Base-by-base conservation (phyloP, 148 eudicot genomes). In the Rhododendron kiyosumense region DNA sequence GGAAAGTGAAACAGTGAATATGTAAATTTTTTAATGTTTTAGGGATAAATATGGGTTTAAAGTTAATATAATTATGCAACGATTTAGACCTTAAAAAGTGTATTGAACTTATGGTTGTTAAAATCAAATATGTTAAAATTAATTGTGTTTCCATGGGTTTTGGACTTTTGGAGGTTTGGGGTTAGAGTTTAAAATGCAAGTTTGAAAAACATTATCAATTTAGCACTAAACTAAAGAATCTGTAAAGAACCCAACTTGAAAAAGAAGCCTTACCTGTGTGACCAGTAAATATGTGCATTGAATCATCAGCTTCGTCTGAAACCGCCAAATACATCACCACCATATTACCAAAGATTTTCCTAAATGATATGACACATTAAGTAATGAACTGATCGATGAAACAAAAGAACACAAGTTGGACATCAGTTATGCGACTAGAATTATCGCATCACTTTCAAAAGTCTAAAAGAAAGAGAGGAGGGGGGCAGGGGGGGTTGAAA, bases 251-350 rank as follows among this genome's bases (percentile, higher is more conserved):
- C 76, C 9, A 30, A 3, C 5, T 32, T 5, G 20, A 5, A 46
- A 28, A 43, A 2, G 54, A 80, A 57, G 38, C 48, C 81, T 87
- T 86, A 95, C 99, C 94, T 75, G 95, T 86, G 85, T 97, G 99
- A 54, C 99, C 99, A 26, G 98, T 94, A 88, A 97, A 97, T 67
- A 86, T 94, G 88, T 97, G 99, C 89, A 93, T 67, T 10, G 99
- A 97, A 94, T 97, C 99, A 89, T 97, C 99, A 81, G 91, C 88
- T 79, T 87, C 94, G 49, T 92, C 98, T 94, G 93, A 83, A 93
- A 86, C 78, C 17, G 85, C 24, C 24, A 17, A 81, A 81, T 14
- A 54, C 13, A 34, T 34, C 9, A 15, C 59, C 69, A 81, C 83
- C 43, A 34, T 30, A 32, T 81, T 32, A 81, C 10, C 67, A 80